Base-by-base conservation (phyloP, 2,329 filamentous ascomycete species). In the Diaporthe helianthi region DNA sequence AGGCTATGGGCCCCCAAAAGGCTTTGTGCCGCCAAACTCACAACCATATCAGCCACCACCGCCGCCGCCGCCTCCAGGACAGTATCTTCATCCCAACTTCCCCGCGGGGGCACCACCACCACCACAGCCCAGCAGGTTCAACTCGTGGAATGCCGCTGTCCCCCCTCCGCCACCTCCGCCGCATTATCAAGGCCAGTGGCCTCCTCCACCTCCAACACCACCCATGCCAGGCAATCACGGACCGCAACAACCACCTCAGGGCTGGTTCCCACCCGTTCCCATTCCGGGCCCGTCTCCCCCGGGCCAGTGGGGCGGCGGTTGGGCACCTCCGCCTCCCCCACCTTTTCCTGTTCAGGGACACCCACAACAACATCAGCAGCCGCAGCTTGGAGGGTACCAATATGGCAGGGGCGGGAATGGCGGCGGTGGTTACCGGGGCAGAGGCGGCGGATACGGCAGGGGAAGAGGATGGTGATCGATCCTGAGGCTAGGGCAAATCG, bases 151-250 rank as follows among this genome's bases (percentile, higher is more conserved):
- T 26, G 65, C 54, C 13, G 58, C 29, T 24, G 44, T 61, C 13
- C 75, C 77, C n/a, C 78, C 77, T 4, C 81, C 79, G 7, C 80
- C 78, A 0, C 80, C 80, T 12, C 73, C 73, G 17, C 44, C 44
- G 44, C 80, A 80, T 6, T 83, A 80, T 64, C 77, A 78, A 60
- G 82, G 81, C 2, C 77, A 78, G 13, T 84, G 83, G 82, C 82
- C 78, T 9, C 78, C 78, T 8, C 75, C 79, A 4, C 80, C 80
- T 9, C 80, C 81, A 1, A 78, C 77, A 0, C 79, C 77, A 1
- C 76, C 64, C 17, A 31, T 29, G 13, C 33, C 36, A 33, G 58
- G 65, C 65, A 54, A 29, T n/a, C 52, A 55, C n/a, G 41, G 67
- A 7, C 65, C 67, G 24, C 71, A 69, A 38, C 67, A 73, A 4